Conservation (phyloP, 257 asterid species). For the Gardenia jasminoides region DNA sequence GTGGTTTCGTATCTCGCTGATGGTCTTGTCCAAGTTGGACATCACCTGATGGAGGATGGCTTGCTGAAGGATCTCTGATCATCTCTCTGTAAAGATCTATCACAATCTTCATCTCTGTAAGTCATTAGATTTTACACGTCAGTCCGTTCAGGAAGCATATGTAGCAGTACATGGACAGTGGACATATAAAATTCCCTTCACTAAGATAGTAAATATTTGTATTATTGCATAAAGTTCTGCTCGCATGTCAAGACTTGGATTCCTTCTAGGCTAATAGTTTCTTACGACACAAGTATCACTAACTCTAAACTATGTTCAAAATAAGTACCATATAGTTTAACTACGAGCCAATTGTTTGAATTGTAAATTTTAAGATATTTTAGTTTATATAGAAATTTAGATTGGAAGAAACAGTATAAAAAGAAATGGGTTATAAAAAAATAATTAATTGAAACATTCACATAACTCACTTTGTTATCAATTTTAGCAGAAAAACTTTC, state of each 20-base stretch:
- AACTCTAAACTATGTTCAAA: background rate
- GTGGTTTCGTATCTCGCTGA: conserved; percentile 31
- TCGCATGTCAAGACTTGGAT: background rate
- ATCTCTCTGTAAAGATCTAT: conserved; percentile 63
- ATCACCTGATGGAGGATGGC: conserved; percentile 19
- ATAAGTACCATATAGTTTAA: background rate
- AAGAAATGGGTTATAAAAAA: too few species aligned
- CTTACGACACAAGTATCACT: background rate
- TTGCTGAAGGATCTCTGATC: conserved; percentile 33
- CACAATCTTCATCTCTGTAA: conserved; percentile 67
- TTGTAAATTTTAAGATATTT: too few species aligned
- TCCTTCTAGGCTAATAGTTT: background rate
- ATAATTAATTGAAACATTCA: too few species aligned
- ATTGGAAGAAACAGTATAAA: too few species aligned
- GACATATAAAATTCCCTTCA: background rate
- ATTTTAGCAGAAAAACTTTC: too few species aligned
- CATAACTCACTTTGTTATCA: too few species aligned
- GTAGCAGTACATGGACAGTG: too few species aligned
- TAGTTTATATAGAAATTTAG: too few species aligned
- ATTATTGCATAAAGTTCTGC: too few species aligned
- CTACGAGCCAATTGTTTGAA: too few species aligned
- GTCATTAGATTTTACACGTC: background rate
- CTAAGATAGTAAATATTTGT: background rate
- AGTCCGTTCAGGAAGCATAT: background rate
- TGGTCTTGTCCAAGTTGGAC: conserved; percentile 29